phyloP scores from a whole-genome alignment of 208 protist genomes.

The Herpetomonas samuelpessoai region DNA sequence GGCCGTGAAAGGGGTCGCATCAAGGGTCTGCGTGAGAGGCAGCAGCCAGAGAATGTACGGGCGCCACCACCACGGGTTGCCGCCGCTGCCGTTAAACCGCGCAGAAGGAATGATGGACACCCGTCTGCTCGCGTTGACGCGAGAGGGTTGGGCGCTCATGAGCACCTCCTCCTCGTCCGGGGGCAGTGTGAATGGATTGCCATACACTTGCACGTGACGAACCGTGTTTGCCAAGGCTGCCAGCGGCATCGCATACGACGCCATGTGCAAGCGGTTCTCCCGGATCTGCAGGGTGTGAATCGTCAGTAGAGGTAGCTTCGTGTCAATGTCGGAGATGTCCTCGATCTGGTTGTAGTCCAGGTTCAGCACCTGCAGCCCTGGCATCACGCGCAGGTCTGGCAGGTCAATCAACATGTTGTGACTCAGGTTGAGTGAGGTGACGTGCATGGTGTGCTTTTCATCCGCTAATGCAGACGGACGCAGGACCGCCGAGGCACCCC shows the following conservation, averaged over 20 bases:
- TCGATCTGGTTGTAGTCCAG: constrained; percentile 76
- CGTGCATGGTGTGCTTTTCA: constrained; percentile 5
- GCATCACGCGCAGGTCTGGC: constrained; percentile 69
- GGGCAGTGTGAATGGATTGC: constrained; percentile 55
- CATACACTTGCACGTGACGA: constrained; percentile 37
- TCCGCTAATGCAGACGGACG: constrained; percentile 6
- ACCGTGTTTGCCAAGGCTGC: constrained; percentile 63
- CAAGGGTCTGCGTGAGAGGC: constrained; percentile 49
- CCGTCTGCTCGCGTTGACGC: neutral
- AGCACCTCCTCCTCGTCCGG: neutral
- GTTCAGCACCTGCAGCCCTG: constrained; percentile 57
- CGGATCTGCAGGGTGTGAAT: constrained; percentile 48
- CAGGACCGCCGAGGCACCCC: neutral
- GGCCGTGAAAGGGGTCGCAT: constrained; percentile 34
- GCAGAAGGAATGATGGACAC: constrained; percentile 3
- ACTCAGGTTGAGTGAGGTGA: constrained; percentile 58
- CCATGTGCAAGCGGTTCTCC: constrained; percentile 38
- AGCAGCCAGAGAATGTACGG: constrained; percentile 67
- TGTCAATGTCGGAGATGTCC: constrained; percentile 48
- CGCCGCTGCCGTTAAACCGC: neutral
- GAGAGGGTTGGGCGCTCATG: neutral
- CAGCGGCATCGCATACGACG: constrained; percentile 44
- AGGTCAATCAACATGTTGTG: constrained; percentile 82
- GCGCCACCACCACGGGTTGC: constrained; percentile 43
- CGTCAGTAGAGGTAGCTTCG: constrained; percentile 49